These are phyloP conservation scores for Pleurostoma richardsiae DNA, from an alignment of 2,329 filamentous ascomycete genomes.

Conservation along the genomic window DNA sequence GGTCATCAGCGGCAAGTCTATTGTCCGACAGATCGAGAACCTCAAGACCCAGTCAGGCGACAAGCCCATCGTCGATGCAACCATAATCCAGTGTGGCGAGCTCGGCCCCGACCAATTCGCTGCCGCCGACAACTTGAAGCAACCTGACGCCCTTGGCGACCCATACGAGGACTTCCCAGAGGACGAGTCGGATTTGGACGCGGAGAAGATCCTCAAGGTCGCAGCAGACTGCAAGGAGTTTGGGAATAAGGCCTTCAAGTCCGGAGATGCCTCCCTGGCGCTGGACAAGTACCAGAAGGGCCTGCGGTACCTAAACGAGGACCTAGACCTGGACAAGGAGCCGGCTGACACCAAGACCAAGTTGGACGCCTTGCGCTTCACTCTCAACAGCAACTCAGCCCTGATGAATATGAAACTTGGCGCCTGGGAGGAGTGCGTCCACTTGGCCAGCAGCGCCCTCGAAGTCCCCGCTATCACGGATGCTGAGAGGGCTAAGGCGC, in stretches of 20 bases:
- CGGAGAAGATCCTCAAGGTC: slow-evolving; percentile 68
- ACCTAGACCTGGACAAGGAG: slow-evolving; percentile 69
- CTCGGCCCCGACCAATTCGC: slow-evolving; percentile 67
- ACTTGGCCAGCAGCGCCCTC: slow-evolving; percentile 68
- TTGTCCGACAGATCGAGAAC: slow-evolving; percentile 88
- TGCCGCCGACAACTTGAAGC: slow-evolving; percentile 56
- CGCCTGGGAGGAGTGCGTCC: slow-evolving; percentile 64
- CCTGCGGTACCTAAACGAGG: slow-evolving; percentile 82
- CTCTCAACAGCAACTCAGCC: slow-evolving; percentile 83
- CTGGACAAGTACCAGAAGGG: slow-evolving; percentile 94
- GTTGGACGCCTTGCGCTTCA: slow-evolving; percentile 72
- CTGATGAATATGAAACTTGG: slow-evolving; percentile 79
- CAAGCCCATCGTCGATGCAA: slow-evolving; percentile 69
- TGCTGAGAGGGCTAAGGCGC: slow-evolving; percentile 81
- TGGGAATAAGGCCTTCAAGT: slow-evolving; percentile 91
- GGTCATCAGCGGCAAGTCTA: slow-evolving; percentile 85
- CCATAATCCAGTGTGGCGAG: slow-evolving; percentile 81
- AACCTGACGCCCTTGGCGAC: slow-evolving; percentile 78
- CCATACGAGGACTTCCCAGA: slow-evolving; percentile 94
- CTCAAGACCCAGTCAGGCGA: slow-evolving; percentile 68
- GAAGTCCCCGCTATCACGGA: slow-evolving; percentile 61
- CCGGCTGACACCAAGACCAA: slow-evolving; percentile 60
- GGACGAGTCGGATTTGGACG: slow-evolving; percentile 65
- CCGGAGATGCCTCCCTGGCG: slow-evolving; percentile 61
- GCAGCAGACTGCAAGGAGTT: slow-evolving; percentile 83